Conservation (phyloP, 1,139 yeast genomes). For the Lodderomyces theae region DNA sequence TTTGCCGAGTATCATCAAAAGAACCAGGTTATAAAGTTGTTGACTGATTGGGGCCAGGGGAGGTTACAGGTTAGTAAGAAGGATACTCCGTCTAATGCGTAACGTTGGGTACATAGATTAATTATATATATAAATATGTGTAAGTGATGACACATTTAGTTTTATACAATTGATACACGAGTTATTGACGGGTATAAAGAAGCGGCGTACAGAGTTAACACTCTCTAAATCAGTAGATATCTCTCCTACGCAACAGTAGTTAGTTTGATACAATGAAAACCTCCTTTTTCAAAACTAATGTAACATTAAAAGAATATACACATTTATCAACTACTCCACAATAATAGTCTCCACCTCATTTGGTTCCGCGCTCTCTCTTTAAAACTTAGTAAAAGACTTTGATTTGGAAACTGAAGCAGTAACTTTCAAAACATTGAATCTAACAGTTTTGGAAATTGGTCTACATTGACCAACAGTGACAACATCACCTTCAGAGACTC, state of each 20-base stretch:
- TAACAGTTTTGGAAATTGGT: slow-evolving; percentile 99
- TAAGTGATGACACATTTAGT: too few species aligned
- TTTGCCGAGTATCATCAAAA: slow-evolving; percentile 58
- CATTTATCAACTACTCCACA: background rate
- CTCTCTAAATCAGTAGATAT: too few species aligned
- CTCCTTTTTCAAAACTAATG: slow-evolving; percentile 18
- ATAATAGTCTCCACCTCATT: background rate
- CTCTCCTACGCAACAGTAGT: too few species aligned
- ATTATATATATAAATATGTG: too few species aligned
- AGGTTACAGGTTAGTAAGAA: slow-evolving; percentile 51
- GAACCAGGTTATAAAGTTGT: slow-evolving; percentile 47
- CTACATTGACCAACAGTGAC: slow-evolving; percentile 99
- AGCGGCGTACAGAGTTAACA: background rate
- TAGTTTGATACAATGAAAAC: too few species aligned
- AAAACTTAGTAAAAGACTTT: slow-evolving; percentile 96
- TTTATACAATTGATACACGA: too few species aligned
- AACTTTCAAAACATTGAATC: slow-evolving; percentile 99
- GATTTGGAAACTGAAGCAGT: slow-evolving; percentile 85
- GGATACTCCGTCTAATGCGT: slow-evolving; percentile 53
- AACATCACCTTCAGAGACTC: slow-evolving; percentile 98
- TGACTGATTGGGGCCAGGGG: slow-evolving; percentile 65
- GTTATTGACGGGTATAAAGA: too few species aligned
- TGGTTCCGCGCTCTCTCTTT: slow-evolving; percentile 27
- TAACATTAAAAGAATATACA: slow-evolving; percentile 21
- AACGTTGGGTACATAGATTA: too few species aligned